Base-by-base conservation (phyloP, 2,329 filamentous ascomycete species). In the Stagonosporopsis chrysanthemi region DNA sequence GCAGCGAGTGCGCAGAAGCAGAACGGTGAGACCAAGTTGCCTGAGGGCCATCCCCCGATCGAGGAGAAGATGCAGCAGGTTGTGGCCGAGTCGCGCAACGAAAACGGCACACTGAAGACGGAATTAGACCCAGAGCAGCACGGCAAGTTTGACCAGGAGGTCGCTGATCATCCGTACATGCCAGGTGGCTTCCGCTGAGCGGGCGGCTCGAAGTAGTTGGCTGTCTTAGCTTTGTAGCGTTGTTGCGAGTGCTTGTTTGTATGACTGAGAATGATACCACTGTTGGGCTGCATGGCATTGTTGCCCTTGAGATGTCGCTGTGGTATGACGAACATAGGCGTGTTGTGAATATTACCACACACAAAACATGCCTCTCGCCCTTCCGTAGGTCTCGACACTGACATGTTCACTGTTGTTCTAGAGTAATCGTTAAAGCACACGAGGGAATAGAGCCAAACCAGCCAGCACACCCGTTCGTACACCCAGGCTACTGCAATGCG, bases 81-180 rank as follows among this genome's bases (percentile, higher is more conserved):
- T 23, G 47, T 56, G 11, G 41, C 47, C 15, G 42, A 43, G 47
- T 52, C 47, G 28, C 36, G 53, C 11, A 52, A 29, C 14, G 38
- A 47, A 15, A 47, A 52, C 6, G 47, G 45, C 2, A 52, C 47
- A 11, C 28, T 56, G 26, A 57, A 48, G 54, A 57, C 54, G n/a
- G 48, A 44, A 19, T 48, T 57, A 39, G 54, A 57, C 26, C 54
- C 54, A 40, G 54, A 57, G 42, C 54, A 57, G 39, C 54, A 57
- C 33, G 54, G 48, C 24, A 57, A 52, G 17, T 57, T 57, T 28
- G 54, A 57, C 43, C 23, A 43, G 26, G 54, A 52, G 26, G 43
- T 57, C 8, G 48, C 54, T 43, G 48, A 48, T 1, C 43, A 39
- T 15, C 48, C 48, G 4, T 51, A 26, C 29, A 57, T 57, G 54